Percentiles rank a stretch among this genome's conserved stretches.
phyloP scores from a whole-genome alignment of 345 rosid species.

The Salix udensis region DNA sequence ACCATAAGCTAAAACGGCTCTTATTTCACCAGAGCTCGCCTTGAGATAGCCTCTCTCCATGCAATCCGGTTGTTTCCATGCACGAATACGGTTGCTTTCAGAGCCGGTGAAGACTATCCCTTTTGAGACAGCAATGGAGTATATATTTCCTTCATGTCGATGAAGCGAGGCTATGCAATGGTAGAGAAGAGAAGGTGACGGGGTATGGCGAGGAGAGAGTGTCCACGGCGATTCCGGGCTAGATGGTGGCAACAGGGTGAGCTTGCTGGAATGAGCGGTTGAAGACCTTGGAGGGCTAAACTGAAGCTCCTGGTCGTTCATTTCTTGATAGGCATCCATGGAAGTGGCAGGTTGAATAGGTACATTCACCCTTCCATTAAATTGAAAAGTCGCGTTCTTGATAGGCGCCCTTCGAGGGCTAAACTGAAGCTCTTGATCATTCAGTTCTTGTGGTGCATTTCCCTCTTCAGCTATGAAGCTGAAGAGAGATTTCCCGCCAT shows the following conservation, averaged over 20 bases:
- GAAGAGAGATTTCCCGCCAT: slow-evolving; percentile 19
- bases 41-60: slow-evolving; percentile 37
- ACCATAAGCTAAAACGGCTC: slow-evolving; percentile 34
- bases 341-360: slow-evolving; percentile 6
- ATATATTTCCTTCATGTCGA: slow-evolving; percentile 44
- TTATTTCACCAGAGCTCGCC: slow-evolving; percentile 34
- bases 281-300: slow-evolving; percentile 38
- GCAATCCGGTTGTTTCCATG: slow-evolving; percentile 47
- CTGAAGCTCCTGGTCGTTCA: slow-evolving; percentile 29
- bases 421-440: too few relatives aligned
- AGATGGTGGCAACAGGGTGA: slow-evolving; percentile 22
- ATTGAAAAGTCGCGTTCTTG: too few relatives aligned
- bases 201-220: slow-evolving; percentile 42
- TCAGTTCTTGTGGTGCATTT: background rate
- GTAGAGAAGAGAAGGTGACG: slow-evolving; percentile 44
- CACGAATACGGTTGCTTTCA: slow-evolving; percentile 38
- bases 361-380: background rate
- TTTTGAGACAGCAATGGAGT: slow-evolving; percentile 41
- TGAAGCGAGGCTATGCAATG: slow-evolving; percentile 50
- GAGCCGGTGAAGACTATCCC: slow-evolving; percentile 50
- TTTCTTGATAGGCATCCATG: slow-evolving; percentile 19
- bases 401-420: background rate
- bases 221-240: slow-evolving; percentile 49
- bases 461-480: slow-evolving; percentile 29
- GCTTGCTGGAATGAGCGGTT: slow-evolving; percentile 4